Conservation (phyloP, 2,329 filamentous ascomycete species). For the Fusarium penzigii region DNA sequence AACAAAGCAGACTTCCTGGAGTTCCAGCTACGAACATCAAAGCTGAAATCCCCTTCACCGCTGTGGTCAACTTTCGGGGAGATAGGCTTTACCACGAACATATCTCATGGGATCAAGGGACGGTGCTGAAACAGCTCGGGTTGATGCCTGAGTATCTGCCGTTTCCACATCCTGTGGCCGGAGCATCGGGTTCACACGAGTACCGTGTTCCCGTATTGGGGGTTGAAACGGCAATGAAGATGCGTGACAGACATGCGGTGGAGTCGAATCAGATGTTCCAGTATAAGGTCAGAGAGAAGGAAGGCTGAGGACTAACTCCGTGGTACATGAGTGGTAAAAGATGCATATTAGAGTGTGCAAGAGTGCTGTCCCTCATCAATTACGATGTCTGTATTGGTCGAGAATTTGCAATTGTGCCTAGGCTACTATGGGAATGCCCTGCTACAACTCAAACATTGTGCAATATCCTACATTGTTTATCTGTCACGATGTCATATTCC, state of each 20-base stretch:
- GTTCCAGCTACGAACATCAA: conserved; percentile 54
- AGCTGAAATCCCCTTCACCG: conserved; percentile 61
- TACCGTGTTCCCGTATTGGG: conserved; percentile 36
- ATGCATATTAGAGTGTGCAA: too few relatives aligned
- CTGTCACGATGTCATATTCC: too few relatives aligned
- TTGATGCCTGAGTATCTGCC: conserved; percentile 60
- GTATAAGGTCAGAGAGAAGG: conserved; percentile 20
- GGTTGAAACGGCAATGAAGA: conserved; percentile 33
- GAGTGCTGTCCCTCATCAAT: too few relatives aligned
- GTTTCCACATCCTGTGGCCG: conserved; percentile 57
- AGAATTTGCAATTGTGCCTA: too few relatives aligned
- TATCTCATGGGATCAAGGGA: conserved; percentile 69
- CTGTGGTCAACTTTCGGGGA: conserved; percentile 63
- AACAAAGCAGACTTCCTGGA: conserved; percentile 45
- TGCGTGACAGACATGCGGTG: conserved; percentile 32
- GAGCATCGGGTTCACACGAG: conserved; percentile 21
- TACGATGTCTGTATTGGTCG: too few relatives aligned
- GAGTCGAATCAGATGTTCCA: conserved; percentile 36
- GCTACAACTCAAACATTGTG: not conserved
- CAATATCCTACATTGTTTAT: not conserved
- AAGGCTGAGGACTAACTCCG: not conserved
- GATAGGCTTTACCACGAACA: conserved; percentile 67
- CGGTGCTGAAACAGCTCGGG: conserved; percentile 60
- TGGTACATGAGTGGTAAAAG: too few relatives aligned
- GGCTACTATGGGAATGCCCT: not conserved